Base-by-base conservation (phyloP, 352 stramenopile genomes). In the Phytopythium boreale region DNA sequence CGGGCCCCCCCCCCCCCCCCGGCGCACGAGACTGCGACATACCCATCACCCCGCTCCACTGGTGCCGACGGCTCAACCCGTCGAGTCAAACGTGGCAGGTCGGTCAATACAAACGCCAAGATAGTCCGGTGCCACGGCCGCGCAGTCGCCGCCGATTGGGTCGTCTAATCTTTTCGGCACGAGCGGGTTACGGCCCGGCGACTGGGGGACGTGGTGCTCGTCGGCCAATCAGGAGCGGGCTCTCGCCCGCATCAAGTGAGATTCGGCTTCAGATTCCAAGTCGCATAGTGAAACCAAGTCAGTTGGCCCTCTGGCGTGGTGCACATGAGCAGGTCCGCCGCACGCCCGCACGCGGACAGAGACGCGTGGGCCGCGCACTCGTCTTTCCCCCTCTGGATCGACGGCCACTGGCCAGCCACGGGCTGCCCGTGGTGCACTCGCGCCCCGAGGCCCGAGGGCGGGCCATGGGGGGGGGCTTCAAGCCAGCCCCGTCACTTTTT, bases 401-500 rank as follows among this genome's bases (percentile, higher is more conserved):
- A 29, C 22, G 20, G 20, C 20, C 46, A 15, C 47, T 36, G 47
- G 53, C 67, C 64, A 60, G 59, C 46, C 61, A 59, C 10, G 14
- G 3, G 14, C 36, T 37, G 34, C 22, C 19, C n/a, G n/a, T 50
- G 31, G 14, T 39, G 20, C 24, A 14, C 47, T 51, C 26, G 24
- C 37, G 22, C 50, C 24, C 4, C 60, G n/a, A 41, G n/a, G 12
- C 36, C 5, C 11, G 34, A 50, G 17, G 41, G 58, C 31, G 29
- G 29, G 29, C 29, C 29, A 34, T 34, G 29, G 29, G 47, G 53
- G 29, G 29, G 47, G 53, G 52, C 41, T 62, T 75, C 61, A 72
- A 69, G 51, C 15, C 52, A 68, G 71, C 63, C 71, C 68, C 68
- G 71, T 78, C 71, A 64, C 71, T 56, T 74, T 75, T 78, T 71